Evolutionary conservation across 371 early-diverging fungal genomes (phyloP), one percentile per base, ranked within the genome.

Genomic region (Rhizopus microsporus): DNA sequence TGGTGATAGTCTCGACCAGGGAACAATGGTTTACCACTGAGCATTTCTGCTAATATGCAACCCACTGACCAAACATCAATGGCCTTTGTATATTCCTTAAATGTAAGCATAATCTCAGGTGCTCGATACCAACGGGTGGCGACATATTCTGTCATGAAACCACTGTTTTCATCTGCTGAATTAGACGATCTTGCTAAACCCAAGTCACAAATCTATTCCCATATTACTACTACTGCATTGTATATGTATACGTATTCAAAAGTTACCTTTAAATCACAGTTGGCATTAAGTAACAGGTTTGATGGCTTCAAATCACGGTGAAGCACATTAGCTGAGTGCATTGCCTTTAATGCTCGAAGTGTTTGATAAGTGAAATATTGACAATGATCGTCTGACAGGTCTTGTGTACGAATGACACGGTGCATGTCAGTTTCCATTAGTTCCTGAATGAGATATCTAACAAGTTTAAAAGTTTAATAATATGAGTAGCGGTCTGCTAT

Each of bases 111-210:
- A 65, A 99, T 93, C 69, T 99, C 99, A 34, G 99, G 99, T 31
- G 99, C 93, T 62, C 99, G 89, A 75, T 99, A 99, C 98, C 99
- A 99, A 61, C 98, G 84, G 12, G 99, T 99, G 7, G 98, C 94
- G 16, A 97, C 99, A 71, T 96, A 96, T 76, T 96, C 95, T 42
- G 95, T 96, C 94, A 96, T 92, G 65, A 96, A 96, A 10, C 94
- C 94, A 58, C 87, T 86, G 69, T 89, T 89, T 54, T 93, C 96
- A 56, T 89, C 90, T 9, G 85, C 84, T 48, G 93, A 93, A 48
- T 92, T 92, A 52, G 93, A 88, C 3, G 94, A 94, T 59, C 96
- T 85, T 4, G 97, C 96, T 42, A 96, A 80, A 13, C 97, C 97
- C 76, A 96, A 90, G 74, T 96, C 97, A 75, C 94, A 94, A 66